Evolutionary conservation across 83 land plant genomes (phyloP), one percentile per base, ranked within the genome.

Genomic region (Picea mariana): DNA sequence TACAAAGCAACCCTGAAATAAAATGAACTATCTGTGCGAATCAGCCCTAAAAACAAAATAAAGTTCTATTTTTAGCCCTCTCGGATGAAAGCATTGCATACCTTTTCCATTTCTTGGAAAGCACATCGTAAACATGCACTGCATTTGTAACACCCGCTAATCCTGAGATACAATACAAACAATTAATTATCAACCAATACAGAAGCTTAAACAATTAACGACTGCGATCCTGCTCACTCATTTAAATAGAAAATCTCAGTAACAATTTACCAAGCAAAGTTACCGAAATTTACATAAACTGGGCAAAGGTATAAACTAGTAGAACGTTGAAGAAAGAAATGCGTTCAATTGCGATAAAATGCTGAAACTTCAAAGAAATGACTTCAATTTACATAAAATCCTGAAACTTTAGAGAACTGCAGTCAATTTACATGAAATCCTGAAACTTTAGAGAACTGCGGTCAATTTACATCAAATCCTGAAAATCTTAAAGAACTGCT

Each of bases 61-160:
- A 75, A 52, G 58, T 11, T 11, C 21, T 75, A 58, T 24, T 75
- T 75, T 24, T 26, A 24, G 3, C 9, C 1, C 12, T 75, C 61
- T 52, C 11, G 21, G 8, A 75, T 75, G 55, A 18, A 75, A 24
- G 55, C 7, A 15, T 26, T 21, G 0, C 88, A 62, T 63, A 90
- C 96, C 92, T 90, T 81, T 86, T 91, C 96, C 96, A 95, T 81
- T 93, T 93, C 64, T 89, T 79, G 18, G 94, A 84, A 44, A 86
- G 83, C 79, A 93, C 90, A 77, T 93, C 94, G 82, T 86, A 95
- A 3, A 85, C 88, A 81, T 93, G 96, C 15, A 95, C 96, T 13
- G 92, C 88, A 86, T 91, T 91, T 31, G 93, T 92, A 52, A 95
- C 98, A 11, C 93, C 96, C 3, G 91, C 96, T 31, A 93, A 69